Evolutionary conservation across 495 filamentous ascomycete species (phyloP), one percentile per base, ranked within the genome.

Genomic region (Hyaloscypha bicolor): DNA sequence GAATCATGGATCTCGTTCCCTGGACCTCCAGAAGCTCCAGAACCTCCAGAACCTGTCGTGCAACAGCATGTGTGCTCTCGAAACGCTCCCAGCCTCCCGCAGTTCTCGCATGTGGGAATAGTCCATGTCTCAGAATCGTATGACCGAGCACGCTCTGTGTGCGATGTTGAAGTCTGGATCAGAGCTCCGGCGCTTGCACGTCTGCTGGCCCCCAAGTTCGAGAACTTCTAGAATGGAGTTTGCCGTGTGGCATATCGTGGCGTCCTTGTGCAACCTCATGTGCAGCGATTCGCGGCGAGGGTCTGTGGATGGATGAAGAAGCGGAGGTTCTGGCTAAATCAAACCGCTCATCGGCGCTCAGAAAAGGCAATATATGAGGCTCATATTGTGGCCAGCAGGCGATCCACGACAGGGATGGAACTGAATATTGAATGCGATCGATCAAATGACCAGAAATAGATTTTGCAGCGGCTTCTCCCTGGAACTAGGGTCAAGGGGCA

Each of bases 101-200:
- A 56, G 19, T 56, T 9, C 9, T 56, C 22, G 1, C 9, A 32
- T 12, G 53, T 21, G 6, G 53, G 53, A 56, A 2, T 31, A 29
- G 33, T 42, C 21, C 1, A 56, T 64, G 48, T 56, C 62, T 64
- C 51, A 45, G 48, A 64, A 55, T 64, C 62, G 62, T 64, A 64
- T 33, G 62, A 55, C 62, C 35, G 51, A 37, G 33, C 21, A 53
- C 22, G 12, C 32, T 52, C 45, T 21, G 42, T 8, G 39, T n/a
- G 39, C 45, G 56, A 60, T 37, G 56, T 37, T 16, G 30, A 60
- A 37, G 53, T 56, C 53, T 56, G 30, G 53, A 56, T 2, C 33
- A 4, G 59, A 33, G 59, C 37, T 21, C 37, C 22, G 9, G 11
- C 35, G 9, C 6, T 25, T 29, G 59, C n/a, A 30, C 37, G 6